Evolutionary conservation across 1,139 yeast species (phyloP).

Genomic region (Taphrina communis): DNA sequence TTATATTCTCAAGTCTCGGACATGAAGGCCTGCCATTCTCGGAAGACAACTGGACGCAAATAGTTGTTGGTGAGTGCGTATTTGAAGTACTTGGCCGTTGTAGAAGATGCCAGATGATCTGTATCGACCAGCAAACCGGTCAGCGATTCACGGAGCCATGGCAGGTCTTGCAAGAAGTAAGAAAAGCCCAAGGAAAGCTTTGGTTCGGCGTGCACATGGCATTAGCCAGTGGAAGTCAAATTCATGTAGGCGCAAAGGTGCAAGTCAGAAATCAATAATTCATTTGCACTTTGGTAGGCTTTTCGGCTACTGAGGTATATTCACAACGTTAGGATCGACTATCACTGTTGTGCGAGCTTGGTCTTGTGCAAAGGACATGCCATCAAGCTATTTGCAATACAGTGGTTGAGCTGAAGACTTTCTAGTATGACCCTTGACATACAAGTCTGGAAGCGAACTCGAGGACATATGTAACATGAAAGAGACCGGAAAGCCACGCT

Average conservation of each 20-base stretch:
- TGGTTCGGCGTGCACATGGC: constrained; percentile 37
- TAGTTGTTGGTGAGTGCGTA: constrained; percentile 6
- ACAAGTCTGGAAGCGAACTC: no score
- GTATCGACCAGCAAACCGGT: constrained; percentile 33
- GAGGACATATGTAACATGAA: no score
- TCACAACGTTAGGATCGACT: no score
- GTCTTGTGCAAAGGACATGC: no score
- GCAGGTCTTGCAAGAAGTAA: constrained; percentile 6
- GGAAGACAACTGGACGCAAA: constrained; percentile 13
- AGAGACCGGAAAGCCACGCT: no score
- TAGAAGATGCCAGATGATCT: constrained; percentile 34
- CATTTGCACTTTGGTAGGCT: no score
- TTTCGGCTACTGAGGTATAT: no score
- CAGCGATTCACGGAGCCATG: constrained; percentile 16
- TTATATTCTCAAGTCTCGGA: constrained; percentile 3
- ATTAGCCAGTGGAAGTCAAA: not conserved
- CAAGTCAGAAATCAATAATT: not conserved
- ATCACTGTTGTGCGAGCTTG: no score
- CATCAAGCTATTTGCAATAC: no score
- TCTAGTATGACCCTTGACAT: no score
- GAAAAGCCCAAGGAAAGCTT: constrained; percentile 14
- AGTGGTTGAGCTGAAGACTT: no score
- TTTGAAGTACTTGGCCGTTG: constrained; percentile 31
- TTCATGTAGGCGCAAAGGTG: not conserved
- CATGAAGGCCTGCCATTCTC: constrained; percentile 4